Evolutionary conservation across 1,284 basidiomycete species (phyloP).

Genomic region (Leccinum solheimii): DNA sequence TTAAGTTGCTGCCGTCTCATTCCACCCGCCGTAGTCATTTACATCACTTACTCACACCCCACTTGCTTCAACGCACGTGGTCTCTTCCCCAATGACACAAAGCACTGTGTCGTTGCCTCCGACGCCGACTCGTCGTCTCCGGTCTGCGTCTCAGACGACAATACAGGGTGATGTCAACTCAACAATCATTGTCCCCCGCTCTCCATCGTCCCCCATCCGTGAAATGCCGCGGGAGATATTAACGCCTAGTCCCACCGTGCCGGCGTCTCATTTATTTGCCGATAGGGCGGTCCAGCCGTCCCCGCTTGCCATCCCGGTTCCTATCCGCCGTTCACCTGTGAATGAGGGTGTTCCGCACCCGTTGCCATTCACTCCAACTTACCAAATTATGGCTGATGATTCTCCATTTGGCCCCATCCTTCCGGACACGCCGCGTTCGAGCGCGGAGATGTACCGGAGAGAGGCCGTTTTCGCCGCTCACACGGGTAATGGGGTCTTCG

Average conservation of each 20-base stretch:
- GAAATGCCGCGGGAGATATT: constrained; percentile 1
- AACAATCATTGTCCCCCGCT: not conserved
- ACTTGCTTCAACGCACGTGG: constrained; percentile 49
- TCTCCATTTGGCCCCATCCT: constrained; percentile 34
- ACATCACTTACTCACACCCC: constrained; percentile 44
- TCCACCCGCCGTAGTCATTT: constrained; percentile 38
- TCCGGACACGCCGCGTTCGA: constrained; percentile 33
- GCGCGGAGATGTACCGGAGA: constrained; percentile 31
- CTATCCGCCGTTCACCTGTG: not conserved
- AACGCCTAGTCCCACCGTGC: not conserved
- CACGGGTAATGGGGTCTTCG: constrained; percentile 23
- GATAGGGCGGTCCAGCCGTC: constrained; percentile 1
- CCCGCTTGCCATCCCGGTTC: constrained; percentile 14
- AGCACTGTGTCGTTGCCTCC: constrained; percentile 29
- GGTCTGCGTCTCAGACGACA: constrained; percentile 26
- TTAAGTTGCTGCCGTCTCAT: not conserved
- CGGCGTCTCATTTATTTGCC: not conserved
- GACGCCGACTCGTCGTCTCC: constrained; percentile 17
- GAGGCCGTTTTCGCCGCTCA: constrained; percentile 30
- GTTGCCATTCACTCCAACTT: constrained; percentile 23
- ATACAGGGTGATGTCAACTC: constrained; percentile 4
- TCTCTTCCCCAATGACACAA: constrained; percentile 42
- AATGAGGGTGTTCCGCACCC: constrained; percentile 2
- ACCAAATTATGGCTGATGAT: constrained; percentile 23
- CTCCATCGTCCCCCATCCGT: not conserved